Evolutionary conservation across 208 protist species (phyloP), one percentile per base, ranked within the genome.

Genomic region (Crithidia acanthocephali): DNA sequence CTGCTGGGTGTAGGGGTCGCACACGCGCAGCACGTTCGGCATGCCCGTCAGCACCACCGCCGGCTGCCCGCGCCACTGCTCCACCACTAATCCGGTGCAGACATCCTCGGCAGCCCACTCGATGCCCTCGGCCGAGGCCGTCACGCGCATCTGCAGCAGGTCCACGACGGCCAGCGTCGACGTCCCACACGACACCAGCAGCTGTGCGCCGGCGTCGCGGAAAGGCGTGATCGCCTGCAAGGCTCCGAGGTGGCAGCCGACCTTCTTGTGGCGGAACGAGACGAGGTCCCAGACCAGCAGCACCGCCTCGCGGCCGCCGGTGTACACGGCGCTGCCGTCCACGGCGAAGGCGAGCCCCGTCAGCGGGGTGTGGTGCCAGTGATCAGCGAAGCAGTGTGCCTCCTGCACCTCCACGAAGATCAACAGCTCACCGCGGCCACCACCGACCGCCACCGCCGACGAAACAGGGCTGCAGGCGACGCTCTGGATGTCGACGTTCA

Each of bases 341-440:
- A 87, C 68, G 3, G 88, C 84, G 45, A 95, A 95, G 56, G 69
- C 50, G 11, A 95, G 66, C 30, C 85, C 91, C 6, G 77, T 81
- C 35, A 95, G 76, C 25, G 91, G 82, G 15, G 91, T 95, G 81
- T 96, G 91, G 75, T 96, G 91, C 91, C 91, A 96, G 73, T 96
- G 91, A 62, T 96, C 91, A 7, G 91, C 76, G 74, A 96, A 96
- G 74, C 79, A 84, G 74, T 96, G 86, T 10, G 73, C 16, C 47
- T 83, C 78, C 20, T 68, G 71, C 13, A 91, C 68, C 30, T 83
- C 78, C 47, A 84, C 83, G 65, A 83, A 94, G 45, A 93, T 71
- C 25, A 90, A 48, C 44, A 96, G 66, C 80, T 96, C 91, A 25
- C 91, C 91, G 2, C 91, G 86, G 4, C 63, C 72, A 13, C 91